Conservation (phyloP, 176 grass and related monocot genomes). For the Oryza glaberrima region DNA sequence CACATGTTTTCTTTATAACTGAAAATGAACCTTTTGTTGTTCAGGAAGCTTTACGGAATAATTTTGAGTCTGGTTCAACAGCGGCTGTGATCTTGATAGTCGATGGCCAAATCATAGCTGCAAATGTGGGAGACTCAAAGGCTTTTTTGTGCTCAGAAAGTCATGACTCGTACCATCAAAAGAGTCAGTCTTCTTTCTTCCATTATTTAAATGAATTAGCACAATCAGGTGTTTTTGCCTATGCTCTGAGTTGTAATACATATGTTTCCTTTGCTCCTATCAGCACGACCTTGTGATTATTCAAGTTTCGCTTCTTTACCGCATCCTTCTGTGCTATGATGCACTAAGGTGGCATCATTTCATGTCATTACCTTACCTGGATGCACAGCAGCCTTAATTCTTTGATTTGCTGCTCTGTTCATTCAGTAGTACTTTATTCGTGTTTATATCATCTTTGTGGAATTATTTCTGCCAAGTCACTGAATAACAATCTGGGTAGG, state of each 20-base stretch:
- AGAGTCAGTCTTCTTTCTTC: slow-evolving; percentile 58
- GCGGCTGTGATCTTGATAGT: slow-evolving; percentile 79
- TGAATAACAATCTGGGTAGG: slow-evolving; percentile 1
- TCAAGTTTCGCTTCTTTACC: slow-evolving; percentile 9
- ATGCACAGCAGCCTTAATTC: not conserved
- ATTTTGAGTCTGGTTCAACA: slow-evolving; percentile 79
- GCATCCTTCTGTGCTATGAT: slow-evolving; percentile 14
- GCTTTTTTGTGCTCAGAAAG: slow-evolving; percentile 86
- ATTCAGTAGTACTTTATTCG: slow-evolving; percentile 23
- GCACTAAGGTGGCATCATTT: slow-evolving; percentile 2
- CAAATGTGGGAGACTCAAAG: slow-evolving; percentile 96
- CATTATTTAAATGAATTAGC: slow-evolving; percentile 18
- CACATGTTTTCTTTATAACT: not conserved
- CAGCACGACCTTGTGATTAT: not conserved
- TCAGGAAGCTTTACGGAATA: slow-evolving; percentile 81
- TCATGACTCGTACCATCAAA: slow-evolving; percentile 28
- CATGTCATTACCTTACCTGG: not conserved
- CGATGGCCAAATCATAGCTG: slow-evolving; percentile 76
- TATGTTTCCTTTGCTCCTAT: slow-evolving; percentile 23
- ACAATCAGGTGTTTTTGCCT: not conserved
- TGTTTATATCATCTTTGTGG: not conserved
- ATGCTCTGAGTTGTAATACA: not conserved
- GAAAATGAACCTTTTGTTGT: slow-evolving; percentile 39
- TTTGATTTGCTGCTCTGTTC: slow-evolving; percentile 14
- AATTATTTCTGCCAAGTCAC: slow-evolving; percentile 11